Base-by-base conservation (phyloP, 2,329 filamentous ascomycete species). In the Calonectria naviculata region DNA sequence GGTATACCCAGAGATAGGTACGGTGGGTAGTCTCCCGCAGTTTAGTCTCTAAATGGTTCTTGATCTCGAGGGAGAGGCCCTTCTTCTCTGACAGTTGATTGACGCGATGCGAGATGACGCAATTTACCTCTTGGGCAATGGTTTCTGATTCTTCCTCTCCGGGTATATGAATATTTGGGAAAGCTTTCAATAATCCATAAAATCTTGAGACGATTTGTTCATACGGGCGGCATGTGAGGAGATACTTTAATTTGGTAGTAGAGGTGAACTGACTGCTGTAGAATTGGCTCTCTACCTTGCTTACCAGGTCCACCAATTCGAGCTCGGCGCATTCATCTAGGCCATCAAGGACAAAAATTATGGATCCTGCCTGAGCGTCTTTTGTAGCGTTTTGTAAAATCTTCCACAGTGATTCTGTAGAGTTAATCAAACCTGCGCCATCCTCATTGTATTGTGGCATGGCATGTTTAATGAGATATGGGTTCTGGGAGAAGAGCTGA, bases 1-100 rank as follows among this genome's bases (percentile, higher is more conserved):
- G 78, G 44, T 82, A 76, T 8, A 83, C 74, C 83, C 80, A 85
- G 24, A 85, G 81, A 62, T 84, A 85, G 0, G 82, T 85, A 15
- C 82, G 80, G 42, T 84, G 75, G 0, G 71, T 42, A 24, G 67
- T 68, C 15, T 67, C 54, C 31, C 72, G 67, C 52, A 81, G 58
- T 42, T 3, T 49, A 19, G 17, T 5, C 38, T 41, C 38, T 10
- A 41, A 41, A 41, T 41, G 38, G 10, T 8, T 41, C 15, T 41
- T 19, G 38, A 19, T 10, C n/a, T 41, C 15, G 38, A 19, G 15
- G 38, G 38, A 41, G 15, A 41, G 38, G 13, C 4, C 7, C 34
- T 36, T 36, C 34, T 36, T 41, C 6, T 41, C 52, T 0, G 71
- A 67, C 8, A 79, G 62, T 19, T 71, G 67, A 0, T 80, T 67